A percentile compares a stretch with the other conserved stretches of the same genome.
Evolutionary conservation across 1,284 basidiomycete species (phyloP).

Genomic region (Jaminaea rosea): DNA sequence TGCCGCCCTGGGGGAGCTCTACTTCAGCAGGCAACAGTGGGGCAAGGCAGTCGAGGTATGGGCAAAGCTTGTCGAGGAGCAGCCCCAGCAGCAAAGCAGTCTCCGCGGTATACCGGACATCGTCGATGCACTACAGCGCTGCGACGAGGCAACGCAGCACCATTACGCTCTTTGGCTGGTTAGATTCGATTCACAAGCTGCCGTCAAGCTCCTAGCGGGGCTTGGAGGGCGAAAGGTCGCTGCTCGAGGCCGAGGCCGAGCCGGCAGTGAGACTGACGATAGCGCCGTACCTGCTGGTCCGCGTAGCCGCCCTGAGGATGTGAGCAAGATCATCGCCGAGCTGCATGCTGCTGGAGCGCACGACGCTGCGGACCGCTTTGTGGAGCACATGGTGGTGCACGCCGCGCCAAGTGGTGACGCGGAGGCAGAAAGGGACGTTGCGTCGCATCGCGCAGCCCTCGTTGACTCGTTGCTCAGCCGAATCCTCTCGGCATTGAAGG

Average conservation of each 20-base stretch:
- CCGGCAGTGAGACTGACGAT: conserved; percentile 1
- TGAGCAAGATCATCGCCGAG: conserved; percentile 10
- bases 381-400: conserved; percentile 35
- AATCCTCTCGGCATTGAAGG: neutral
- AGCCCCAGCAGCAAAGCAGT: conserved; percentile 12
- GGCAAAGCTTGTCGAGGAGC: conserved; percentile 21
- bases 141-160: conserved; percentile 13
- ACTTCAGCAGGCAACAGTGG: conserved; percentile 9
- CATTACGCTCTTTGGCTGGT: conserved; percentile 33
- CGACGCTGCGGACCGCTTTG: conserved; percentile 25
- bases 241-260: too few species aligned
- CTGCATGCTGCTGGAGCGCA: neutral
- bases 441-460: conserved; percentile 20
- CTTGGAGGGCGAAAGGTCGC: too few species aligned
- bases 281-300: conserved; percentile 8
- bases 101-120: conserved; percentile 12
- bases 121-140: conserved; percentile 7
- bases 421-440: too few species aligned
- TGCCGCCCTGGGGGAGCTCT: conserved; percentile 14
- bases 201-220: conserved; percentile 25
- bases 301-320: conserved; percentile 16
- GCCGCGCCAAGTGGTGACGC: too few species aligned
- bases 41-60: conserved; percentile 17
- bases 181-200: conserved; percentile 21
- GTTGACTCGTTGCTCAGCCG: conserved; percentile 2